Percentiles rank a stretch among this genome's conserved stretches.
Evolutionary conservation across 768 basidiomycete genomes (phyloP).

Genomic region (Sarcomyxa edulis): DNA sequence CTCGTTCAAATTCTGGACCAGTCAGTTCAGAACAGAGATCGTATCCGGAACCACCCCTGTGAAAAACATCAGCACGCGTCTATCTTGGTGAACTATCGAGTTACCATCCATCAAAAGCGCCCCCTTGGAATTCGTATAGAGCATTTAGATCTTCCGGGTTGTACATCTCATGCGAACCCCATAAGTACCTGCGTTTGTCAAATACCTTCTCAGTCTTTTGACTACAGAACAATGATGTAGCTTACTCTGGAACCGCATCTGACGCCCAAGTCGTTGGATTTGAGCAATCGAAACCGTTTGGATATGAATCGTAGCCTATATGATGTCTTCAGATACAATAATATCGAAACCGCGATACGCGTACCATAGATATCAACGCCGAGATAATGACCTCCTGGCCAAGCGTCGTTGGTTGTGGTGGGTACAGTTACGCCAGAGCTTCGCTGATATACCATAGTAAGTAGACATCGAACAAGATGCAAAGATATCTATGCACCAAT

Average conservation of each 20-base stretch:
- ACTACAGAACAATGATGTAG: background rate
- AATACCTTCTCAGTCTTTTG: background rate
- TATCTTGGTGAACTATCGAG: background rate
- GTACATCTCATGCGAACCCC: slow-evolving; percentile 28
- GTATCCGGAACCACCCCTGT: slow-evolving; percentile 36
- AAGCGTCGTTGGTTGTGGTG: slow-evolving; percentile 42
- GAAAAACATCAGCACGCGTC: slow-evolving; percentile 1
- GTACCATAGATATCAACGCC: slow-evolving; percentile 44
- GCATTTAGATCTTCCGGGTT: slow-evolving; percentile 35
- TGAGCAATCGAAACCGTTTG: slow-evolving; percentile 51
- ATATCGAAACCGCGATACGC: background rate
- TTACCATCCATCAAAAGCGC: slow-evolving; percentile 47
- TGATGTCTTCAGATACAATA: slow-evolving; percentile 1
- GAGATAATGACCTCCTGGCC: slow-evolving; percentile 39
- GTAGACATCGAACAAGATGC: background rate
- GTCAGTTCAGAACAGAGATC: slow-evolving; percentile 25
- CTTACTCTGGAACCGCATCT: slow-evolving; percentile 35
- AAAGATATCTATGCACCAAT: slow-evolving; percentile 19
- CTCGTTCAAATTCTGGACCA: slow-evolving; percentile 41
- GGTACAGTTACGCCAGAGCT: slow-evolving; percentile 40
- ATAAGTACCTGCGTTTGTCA: slow-evolving; percentile 36
- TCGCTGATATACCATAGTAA: slow-evolving; percentile 20
- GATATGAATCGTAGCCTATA: slow-evolving; percentile 40
- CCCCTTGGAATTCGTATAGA: slow-evolving; percentile 44
- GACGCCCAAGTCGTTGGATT: slow-evolving; percentile 39